A percentile compares a stretch with the other conserved stretches of the same genome.
Conservation (phyloP, 1,284 basidiomycete species). For the Marasmius fiardii region DNA sequence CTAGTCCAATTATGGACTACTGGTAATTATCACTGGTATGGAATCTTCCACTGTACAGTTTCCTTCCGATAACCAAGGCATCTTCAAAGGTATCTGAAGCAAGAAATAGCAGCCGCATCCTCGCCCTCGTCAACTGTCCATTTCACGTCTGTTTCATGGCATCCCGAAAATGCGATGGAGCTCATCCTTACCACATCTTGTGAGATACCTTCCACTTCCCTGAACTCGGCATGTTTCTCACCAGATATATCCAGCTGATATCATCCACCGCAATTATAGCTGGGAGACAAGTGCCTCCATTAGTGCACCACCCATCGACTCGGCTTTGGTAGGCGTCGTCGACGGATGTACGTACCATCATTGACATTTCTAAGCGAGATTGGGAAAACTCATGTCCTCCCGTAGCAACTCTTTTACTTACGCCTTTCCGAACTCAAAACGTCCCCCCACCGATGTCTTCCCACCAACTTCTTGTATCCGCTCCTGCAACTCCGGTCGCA, state of each 20-base stretch:
- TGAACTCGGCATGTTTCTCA: not conserved
- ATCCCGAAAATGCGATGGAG: slow-evolving; percentile 76
- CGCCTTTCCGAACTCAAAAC: slow-evolving; percentile 92
- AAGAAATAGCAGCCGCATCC: slow-evolving; percentile 64
- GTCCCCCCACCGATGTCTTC: slow-evolving; percentile 96
- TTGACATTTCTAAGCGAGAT: not conserved
- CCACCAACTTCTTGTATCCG: slow-evolving; percentile 49
- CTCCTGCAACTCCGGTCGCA: slow-evolving; percentile 16
- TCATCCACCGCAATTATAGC: slow-evolving; percentile 64
- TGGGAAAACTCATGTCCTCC: slow-evolving; percentile 2
- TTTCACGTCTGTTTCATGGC: slow-evolving; percentile 79
- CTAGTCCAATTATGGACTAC: slow-evolving; percentile 93
- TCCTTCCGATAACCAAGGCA: slow-evolving; percentile 10
- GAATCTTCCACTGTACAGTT: not conserved
- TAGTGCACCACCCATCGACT: slow-evolving; percentile 68
- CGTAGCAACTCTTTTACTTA: slow-evolving; percentile 75
- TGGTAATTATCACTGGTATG: slow-evolving; percentile 93
- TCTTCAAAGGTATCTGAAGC: slow-evolving; percentile 79
- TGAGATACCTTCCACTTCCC: slow-evolving; percentile 31
- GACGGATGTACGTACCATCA: slow-evolving; percentile 71
- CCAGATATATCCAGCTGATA: slow-evolving; percentile 33
- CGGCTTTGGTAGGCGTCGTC: slow-evolving; percentile 86
- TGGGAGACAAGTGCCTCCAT: slow-evolving; percentile 77
- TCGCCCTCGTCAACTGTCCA: slow-evolving; percentile 31
- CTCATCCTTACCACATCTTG: slow-evolving; percentile 69